Evolutionary conservation across 2,329 filamentous ascomycete species (phyloP), one percentile per base, ranked within the genome.

Genomic region (Sodiomyces alkalinus): DNA sequence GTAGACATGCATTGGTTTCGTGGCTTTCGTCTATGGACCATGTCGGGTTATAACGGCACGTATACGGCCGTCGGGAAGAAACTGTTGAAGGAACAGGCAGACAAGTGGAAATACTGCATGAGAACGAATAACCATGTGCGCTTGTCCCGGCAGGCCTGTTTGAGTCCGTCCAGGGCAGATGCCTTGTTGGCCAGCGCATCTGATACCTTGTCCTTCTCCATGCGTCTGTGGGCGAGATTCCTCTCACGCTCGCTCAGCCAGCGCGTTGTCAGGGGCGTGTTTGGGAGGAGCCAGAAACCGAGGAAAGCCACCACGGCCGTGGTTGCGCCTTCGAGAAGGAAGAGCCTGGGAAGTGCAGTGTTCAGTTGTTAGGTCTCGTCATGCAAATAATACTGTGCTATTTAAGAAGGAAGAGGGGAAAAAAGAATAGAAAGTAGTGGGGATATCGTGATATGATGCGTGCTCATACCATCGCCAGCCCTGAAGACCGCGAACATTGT

Each of bases 401-500:
- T 8, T 21, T 21, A 8, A 12, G 19, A 8, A 21, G 12, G 19
- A 21, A 21, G 9, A 21, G 9, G 19, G 9, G n/a, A n/a, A n/a
- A n/a, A n/a, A n/a, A n/a, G n/a, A n/a, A n/a, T n/a, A n/a, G n/a
- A n/a, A n/a, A n/a, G n/a, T n/a, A n/a, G n/a, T n/a, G n/a, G n/a
- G n/a, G n/a, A n/a, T n/a, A n/a, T n/a, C n/a, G n/a, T n/a, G 19
- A 8, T 21, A 21, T 12, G 8, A 8, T 8, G n/a, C n/a, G n/a
- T n/a, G n/a, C n/a, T n/a, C n/a, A n/a, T n/a, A n/a, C 66, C 67
- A 75, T 5, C 71, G 57, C 75, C 75, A 82, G 4, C 74, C 74
- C 2, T 57, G 47, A 3, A 75, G 51, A 2, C 68, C 73, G 4
- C 51, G 51, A 1, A 60, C 52, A 8, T 68, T 60, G 31, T 72